Conservation (phyloP, 139 green algal species). For the Chlorella sp. region DNA sequence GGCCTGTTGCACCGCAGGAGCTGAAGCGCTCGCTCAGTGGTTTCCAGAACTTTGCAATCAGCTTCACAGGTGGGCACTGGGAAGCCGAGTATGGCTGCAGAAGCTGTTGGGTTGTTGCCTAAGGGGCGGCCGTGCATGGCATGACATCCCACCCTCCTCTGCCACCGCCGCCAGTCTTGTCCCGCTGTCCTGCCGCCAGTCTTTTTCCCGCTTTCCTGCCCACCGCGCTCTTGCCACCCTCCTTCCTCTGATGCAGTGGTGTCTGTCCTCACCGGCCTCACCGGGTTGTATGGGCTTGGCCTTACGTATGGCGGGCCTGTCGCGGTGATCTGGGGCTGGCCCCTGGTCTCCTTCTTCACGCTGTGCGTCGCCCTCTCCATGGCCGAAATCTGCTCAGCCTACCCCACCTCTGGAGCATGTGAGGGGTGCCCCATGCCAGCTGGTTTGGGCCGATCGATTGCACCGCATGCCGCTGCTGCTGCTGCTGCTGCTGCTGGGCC, state of each 20-base stretch:
- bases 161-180: too few relatives aligned
- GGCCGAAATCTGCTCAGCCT: slow-evolving; percentile 57
- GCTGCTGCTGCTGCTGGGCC: too few relatives aligned
- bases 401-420: slow-evolving; percentile 50
- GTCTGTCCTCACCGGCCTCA: slow-evolving; percentile 52
- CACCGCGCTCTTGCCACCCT: too few relatives aligned
- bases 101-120: too few relatives aligned
- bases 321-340: slow-evolving; percentile 61
- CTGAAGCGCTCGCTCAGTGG: not conserved
- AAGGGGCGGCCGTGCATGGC: too few relatives aligned
- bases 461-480: too few relatives aligned
- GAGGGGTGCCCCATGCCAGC: too few relatives aligned
- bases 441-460: too few relatives aligned
- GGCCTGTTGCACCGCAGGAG: not conserved
- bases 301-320: slow-evolving; percentile 56
- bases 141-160: too few relatives aligned
- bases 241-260: slow-evolving; percentile 28
- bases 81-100: too few relatives aligned
- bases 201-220: too few relatives aligned
- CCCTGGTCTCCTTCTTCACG: slow-evolving; percentile 17
- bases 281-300: slow-evolving; percentile 30
- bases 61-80: not conserved
- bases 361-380: slow-evolving; percentile 21
- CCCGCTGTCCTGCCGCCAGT: too few relatives aligned
- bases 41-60: slow-evolving; percentile 16